Base-by-base conservation (phyloP, 345 rosid genomes). In the Capsella bursapastoris region DNA sequence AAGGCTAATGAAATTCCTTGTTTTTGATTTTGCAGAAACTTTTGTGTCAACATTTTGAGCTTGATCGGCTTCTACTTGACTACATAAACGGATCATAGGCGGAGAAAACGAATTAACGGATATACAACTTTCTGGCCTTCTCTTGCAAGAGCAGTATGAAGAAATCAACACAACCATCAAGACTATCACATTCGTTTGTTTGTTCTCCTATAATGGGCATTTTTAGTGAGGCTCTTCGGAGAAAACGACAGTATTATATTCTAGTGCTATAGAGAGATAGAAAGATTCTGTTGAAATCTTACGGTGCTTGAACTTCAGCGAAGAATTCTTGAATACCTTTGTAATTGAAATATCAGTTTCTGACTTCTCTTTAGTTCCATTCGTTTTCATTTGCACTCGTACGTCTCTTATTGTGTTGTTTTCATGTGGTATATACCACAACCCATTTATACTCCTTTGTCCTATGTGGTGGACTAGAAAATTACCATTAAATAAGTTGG, bases 51-150 rank as follows among this genome's bases (percentile, higher is more conserved):
- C 93, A 91, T 78, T 89, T 93, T 72, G 97, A 87, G 80, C 95
- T 93, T 7, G 97, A 93, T 65, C 74, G 88, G 61, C 91, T 51
- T 79, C 88, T 89, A 72, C 83, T 91, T 64, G 91, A 87, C 74
- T 91, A 91, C 56, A 84, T 87, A 32, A 86, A 84, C 8, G 90
- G 86, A 9, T 80, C 82, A 70, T 91, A 88, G 86, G n/a, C 13
- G n/a, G 37, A 40, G 15, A 52, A 49, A 40, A 16, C 34, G 5
- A 40, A 8, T 43, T 43, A 43, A 13, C 3, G 7, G 0, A 10
- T 10, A 38, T 2, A 14, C n/a, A 11, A 32, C 31, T 34, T n/a
- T 55, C 29, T 68, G 53, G 72, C 66, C 37, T 47, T 74, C 66
- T 48, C 8, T 43, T 66, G 68, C 14, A 43, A 44, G 56, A 51